These are phyloP conservation scores for Begonia peltatifolia DNA, from an alignment of 306 rosid species.

Conservation along the genomic window DNA sequence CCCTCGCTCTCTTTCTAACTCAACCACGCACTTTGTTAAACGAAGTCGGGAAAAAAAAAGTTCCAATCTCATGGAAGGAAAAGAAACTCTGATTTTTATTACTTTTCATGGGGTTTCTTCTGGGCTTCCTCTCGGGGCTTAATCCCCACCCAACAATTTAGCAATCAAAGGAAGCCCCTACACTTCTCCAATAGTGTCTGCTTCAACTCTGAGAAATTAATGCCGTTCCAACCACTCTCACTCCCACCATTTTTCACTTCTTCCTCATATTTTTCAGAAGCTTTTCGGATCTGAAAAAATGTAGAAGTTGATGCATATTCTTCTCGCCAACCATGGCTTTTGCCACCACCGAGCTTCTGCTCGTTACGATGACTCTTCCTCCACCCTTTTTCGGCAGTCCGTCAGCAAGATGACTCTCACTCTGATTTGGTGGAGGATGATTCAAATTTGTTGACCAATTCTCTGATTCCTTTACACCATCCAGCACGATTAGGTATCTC, in stretches of 20 bases:
- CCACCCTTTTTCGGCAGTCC: conserved; percentile 13
- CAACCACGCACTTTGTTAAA: no score
- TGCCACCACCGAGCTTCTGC: conserved; percentile 1
- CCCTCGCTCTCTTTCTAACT: no score
- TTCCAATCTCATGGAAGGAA: no score
- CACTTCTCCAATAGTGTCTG: conserved; percentile 6
- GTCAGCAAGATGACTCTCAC: not conserved
- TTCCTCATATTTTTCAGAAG: conserved; percentile 4
- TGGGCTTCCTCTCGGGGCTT: not conserved
- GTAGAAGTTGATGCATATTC: conserved; percentile 3
- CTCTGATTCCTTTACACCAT: not conserved
- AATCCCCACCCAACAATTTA: conserved; percentile 8
- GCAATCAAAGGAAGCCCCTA: conserved; percentile 16
- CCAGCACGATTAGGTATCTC: conserved; percentile 14
- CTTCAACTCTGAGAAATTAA: not conserved
- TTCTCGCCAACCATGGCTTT: conserved; percentile 11
- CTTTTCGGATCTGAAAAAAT: conserved; percentile 6
- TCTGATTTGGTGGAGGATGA: not conserved
- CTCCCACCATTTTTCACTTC: not conserved
- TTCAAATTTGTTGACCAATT: conserved; percentile 8
- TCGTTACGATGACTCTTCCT: conserved; percentile 17
- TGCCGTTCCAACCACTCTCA: no score
- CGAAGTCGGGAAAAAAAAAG: no score
- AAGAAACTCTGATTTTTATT: no score
- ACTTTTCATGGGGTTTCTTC: no score